Evolutionary conservation across 441 rosid species (phyloP), one percentile per base, ranked within the genome.

Genomic region (Codiaeum variegatum): DNA sequence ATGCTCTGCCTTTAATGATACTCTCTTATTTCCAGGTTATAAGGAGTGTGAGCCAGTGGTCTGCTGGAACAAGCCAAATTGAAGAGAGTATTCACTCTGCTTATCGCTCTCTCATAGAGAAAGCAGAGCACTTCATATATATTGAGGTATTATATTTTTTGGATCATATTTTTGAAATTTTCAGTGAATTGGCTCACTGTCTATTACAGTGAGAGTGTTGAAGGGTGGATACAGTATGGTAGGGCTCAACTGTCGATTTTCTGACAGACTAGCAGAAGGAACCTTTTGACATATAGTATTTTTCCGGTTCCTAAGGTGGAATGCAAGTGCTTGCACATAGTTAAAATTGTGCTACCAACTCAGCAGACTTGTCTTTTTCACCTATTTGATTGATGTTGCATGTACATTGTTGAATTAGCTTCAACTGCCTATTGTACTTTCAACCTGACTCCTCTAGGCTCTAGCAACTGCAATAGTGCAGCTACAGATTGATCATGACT

Each of bases 41-140:
- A 79, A 84, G 99, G 83, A 96, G 99, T 82, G 99, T 91, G 79
- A 96, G 98, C 80, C 98, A 91, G 78, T 93, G 99, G 99, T 96
- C 98, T 75, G 96, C 98, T 64, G 99, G 99, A 84, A 93, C 98
- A 70, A 88, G 97, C 83, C 99, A 92, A 87, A 77, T 83, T 59
- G 98, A 96, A 83, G 97, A 93, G 76, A 93, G 98, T 85, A 87
- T 96, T 80, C 99, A 93, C 78, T 71, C 84, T 79, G 92, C 98
- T 76, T 93, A 89, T 76, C 82, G 88, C 73, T 88, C 97, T 80
- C 94, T 93, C 60, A 90, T 96, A 59, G 98, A 96, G 81, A 92
- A 87, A 78, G 94, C 98, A 38, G 96, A 96, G 73, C 97, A 96
- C 76, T 91, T 93, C 54, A 74, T 96, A 75, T 96, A 93, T 76